These are phyloP conservation scores for Hygrophila difformis DNA, from an alignment of 257 asterid species.

Conservation along the genomic window DNA sequence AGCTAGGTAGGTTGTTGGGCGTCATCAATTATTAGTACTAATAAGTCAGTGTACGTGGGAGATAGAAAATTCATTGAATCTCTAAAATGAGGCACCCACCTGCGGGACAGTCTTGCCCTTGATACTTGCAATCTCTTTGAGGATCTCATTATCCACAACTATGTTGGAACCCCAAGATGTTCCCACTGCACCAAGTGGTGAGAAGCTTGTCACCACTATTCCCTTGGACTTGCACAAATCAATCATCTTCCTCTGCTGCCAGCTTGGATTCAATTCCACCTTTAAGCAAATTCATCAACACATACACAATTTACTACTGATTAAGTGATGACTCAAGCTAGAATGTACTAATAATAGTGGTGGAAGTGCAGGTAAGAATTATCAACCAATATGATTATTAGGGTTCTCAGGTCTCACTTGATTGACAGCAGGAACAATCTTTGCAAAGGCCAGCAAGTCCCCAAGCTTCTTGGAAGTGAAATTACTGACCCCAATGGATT, in stretches of 20 bases:
- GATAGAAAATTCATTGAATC: too few relatives aligned
- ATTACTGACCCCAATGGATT: conserved; percentile 52
- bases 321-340: too few relatives aligned
- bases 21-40: too few relatives aligned
- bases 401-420: conserved; percentile 3
- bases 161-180: conserved; percentile 16
- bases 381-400: not conserved
- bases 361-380: not conserved
- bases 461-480: conserved; percentile 33
- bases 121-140: conserved; percentile 13
- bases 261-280: conserved; percentile 17
- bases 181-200: conserved; percentile 14
- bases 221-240: conserved; percentile 12
- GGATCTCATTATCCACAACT: conserved; percentile 14
- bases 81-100: too few relatives aligned
- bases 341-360: too few relatives aligned
- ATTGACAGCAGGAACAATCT: conserved; percentile 18
- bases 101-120: conserved; percentile 12
- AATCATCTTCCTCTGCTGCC: conserved; percentile 16
- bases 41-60: not conserved
- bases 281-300: not conserved
- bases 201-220: conserved; percentile 8
- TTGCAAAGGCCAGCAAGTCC: conserved; percentile 18
- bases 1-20: too few relatives aligned
- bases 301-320: not conserved